A percentile compares a stretch with the other conserved stretches of the same genome.
phyloP scores from a whole-genome alignment of 805 yeast species.

The Schizosaccharomyces pombe region DNA sequence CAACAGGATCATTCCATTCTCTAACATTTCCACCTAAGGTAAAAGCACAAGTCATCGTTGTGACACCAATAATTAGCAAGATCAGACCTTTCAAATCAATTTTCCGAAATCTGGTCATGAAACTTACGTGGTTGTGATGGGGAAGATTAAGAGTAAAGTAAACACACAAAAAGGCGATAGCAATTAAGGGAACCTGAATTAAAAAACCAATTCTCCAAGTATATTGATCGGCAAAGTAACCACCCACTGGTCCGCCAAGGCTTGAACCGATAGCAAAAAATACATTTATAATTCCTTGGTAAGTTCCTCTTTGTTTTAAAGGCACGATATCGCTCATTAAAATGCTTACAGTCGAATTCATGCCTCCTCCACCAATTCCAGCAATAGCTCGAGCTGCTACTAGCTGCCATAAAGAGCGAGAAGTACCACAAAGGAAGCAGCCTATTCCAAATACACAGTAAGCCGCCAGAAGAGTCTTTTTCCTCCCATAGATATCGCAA shows the following conservation, averaged over 20 bases:
- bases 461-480: slow-evolving; percentile 21
- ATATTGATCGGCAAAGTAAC: slow-evolving; percentile 25
- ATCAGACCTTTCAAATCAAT: slow-evolving; percentile 44
- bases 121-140: slow-evolving; percentile 10
- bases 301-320: slow-evolving; percentile 49
- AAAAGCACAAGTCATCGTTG: slow-evolving; percentile 36
- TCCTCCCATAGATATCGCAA: slow-evolving; percentile 27
- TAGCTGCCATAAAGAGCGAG: slow-evolving; percentile 5
- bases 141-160: slow-evolving; percentile 8
- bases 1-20: slow-evolving; percentile 23
- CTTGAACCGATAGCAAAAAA: slow-evolving; percentile 11
- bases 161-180: slow-evolving; percentile 19
- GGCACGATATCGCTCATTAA: slow-evolving; percentile 58
- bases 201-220: slow-evolving; percentile 40
- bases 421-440: slow-evolving; percentile 14
- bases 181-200: slow-evolving; percentile 19
- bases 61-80: slow-evolving; percentile 32
- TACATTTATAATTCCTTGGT: slow-evolving; percentile 49
- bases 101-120: slow-evolving; percentile 26
- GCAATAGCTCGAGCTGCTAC: slow-evolving; percentile 34
- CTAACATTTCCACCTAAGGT: slow-evolving; percentile 39
- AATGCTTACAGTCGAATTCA: slow-evolving; percentile 50
- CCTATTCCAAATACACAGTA: slow-evolving; percentile 26
- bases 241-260: slow-evolving; percentile 19
- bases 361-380: slow-evolving; percentile 85